These are phyloP conservation scores for Discostella stelligeroides DNA, from an alignment of 108 stramenopile genomes.

Conservation along the genomic window DNA sequence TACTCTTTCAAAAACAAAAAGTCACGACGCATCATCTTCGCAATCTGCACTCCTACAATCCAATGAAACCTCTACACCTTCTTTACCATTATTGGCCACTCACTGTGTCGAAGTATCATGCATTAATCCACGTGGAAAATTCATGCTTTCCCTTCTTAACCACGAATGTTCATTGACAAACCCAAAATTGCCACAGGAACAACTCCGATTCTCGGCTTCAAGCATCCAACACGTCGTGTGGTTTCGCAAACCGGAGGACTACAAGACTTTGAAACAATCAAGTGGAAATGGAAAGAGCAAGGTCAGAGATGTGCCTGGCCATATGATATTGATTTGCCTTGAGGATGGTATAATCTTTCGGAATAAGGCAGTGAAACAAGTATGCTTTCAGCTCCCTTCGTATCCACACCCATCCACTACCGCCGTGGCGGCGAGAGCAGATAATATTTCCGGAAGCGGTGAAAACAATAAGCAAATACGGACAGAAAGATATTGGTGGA, in stretches of 20 bases:
- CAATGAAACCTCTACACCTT: neutral
- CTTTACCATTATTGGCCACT: constrained; percentile 6
- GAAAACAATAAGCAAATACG: constrained; percentile 5
- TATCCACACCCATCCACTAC: constrained; percentile 20
- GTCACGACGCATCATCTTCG: neutral
- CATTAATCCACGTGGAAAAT: constrained; percentile 62
- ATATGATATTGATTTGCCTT: constrained; percentile 44
- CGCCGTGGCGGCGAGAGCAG: constrained; percentile 14
- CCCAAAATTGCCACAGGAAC: constrained; percentile 45
- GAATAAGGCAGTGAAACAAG: constrained; percentile 51
- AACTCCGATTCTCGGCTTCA: constrained; percentile 15
- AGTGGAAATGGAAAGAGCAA: constrained; percentile 3
- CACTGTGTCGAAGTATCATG: constrained; percentile 53
- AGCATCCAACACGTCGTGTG: constrained; percentile 48
- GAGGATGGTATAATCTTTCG: constrained; percentile 44
- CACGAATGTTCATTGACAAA: constrained; percentile 51
- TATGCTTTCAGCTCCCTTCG: constrained; percentile 68
- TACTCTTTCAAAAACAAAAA: neutral
- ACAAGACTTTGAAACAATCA: constrained; percentile 33
- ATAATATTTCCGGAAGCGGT: constrained; percentile 15
- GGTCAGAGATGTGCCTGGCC: constrained; percentile 24
- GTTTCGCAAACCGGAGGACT: constrained; percentile 78
- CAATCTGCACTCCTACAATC: no score
- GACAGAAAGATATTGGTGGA: constrained; percentile 38
- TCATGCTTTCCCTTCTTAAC: constrained; percentile 42